Evolutionary conservation across 1,139 yeast species (phyloP), one percentile per base, ranked within the genome.

Genomic region (Candida glucosophila): DNA sequence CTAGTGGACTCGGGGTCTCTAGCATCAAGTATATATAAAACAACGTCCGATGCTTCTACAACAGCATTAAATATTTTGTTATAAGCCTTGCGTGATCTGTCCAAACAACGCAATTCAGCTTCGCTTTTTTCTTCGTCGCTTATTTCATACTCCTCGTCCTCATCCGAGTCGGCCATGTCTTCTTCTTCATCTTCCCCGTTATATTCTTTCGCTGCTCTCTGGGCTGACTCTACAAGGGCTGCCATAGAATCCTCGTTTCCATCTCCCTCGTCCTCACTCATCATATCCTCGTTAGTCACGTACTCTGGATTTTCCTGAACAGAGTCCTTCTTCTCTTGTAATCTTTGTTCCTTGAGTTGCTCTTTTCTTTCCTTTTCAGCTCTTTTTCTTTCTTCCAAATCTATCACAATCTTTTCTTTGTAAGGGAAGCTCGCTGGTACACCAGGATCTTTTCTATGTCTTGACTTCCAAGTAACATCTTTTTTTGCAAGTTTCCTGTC

Each of bases 1-100:
- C 99, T 73, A 4, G 98, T 90, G 17, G 88, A 77, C 52, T 83
- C 95, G 27, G 99, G 98, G 55, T 90, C 96, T 54, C 99, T 77
- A 3, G 99, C 95, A 57, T 90, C 99, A 46, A 90, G 63, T 13
- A 90, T 96, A 43, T 92, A 90, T 30, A 90, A 64, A 15, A 90
- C 67, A 31, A 90, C 96, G 54, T 88, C 97, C 2, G 95, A 66
- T 15, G 86, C 77, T 32, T 85, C 96, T 24, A 88, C 88, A 21
- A 77, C 86, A 4, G 77, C 58, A 48, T 77, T 78, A 61, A 80
- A 79, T 26, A 88, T 81, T 53, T 86, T 83, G 49, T 86, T 95
- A 55, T 82, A 90, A 8, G 95, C 92, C 51, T 81, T 86, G 51
- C 97, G 74, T 6, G 96, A 86, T 44, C 79, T 77, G 35, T 88